Base-by-base conservation (phyloP, 1,284 basidiomycete species). In the Sphagnurus paluster region DNA sequence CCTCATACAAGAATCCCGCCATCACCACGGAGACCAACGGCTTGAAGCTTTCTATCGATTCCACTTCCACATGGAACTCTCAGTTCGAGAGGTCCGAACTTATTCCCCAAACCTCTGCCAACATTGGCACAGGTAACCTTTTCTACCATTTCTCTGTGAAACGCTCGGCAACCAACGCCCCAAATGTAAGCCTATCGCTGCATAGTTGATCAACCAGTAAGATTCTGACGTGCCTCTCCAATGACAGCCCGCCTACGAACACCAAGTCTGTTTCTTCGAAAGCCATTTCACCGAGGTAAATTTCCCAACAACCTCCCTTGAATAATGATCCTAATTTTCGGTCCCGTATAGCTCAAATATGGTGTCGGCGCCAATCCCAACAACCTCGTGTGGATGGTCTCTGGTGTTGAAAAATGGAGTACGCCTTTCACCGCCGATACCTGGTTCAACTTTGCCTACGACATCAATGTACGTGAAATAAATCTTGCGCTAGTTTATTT, bases 361-460 rank as follows among this genome's bases (percentile, higher is more conserved):
- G 80, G 80, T 48, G 72, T 82, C 17, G 69, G 68, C 9, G 71
- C 76, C 14, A 76, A 70, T 54, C 62, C 69, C 2, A 75, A 71
- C 7, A 67, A 79, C 60, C 65, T 79, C 13, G 68, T 74, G 49
- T 82, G 79, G 79, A 72, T 76, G 63, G 71, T 80, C 19, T 55
- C 61, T 10, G 68, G 74, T 30, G 60, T 68, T 20, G 65, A 70
- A 33, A 69, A 80, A 55, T 83, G 79, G 78, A 67, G 70, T 42
- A 74, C 73, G 2, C 67, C 75, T 2, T 79, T 78, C 62, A 69
- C 65, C 10, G 68, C 80, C 7, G 76, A 72, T 39, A 75, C 74
- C 29, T 82, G 80, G 80, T 80, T 75, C 68, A 83, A 83, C 69
- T 81, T 82, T 56, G 79, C 79, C 20, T 81, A 81, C 55, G 76